These are phyloP conservation scores for Entonaema liquescens DNA, from an alignment of 495 filamentous ascomycete species.

Conservation along the genomic window DNA sequence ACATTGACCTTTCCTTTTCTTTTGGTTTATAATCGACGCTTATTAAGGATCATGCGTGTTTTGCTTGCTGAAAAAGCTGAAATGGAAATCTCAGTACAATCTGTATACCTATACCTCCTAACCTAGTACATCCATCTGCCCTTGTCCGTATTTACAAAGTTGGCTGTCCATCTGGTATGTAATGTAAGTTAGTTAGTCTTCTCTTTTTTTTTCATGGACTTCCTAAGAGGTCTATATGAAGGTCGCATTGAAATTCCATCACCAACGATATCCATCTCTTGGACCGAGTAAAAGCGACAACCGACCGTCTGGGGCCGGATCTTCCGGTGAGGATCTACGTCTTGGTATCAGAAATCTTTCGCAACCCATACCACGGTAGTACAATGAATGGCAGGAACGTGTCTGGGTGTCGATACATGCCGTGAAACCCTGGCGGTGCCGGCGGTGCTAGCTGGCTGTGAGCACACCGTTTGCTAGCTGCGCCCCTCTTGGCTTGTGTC, in stretches of 20 bases:
- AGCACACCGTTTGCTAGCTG: conserved; percentile 32
- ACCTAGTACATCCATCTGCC: not conserved
- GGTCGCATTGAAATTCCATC: not conserved
- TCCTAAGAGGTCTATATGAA: conserved; percentile 11
- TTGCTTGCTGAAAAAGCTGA: not conserved
- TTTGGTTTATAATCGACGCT: conserved; percentile 1
- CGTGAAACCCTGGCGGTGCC: conserved; percentile 28
- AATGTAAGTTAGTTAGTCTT: conserved; percentile 5
- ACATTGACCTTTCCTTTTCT: not conserved
- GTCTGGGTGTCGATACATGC: conserved; percentile 19
- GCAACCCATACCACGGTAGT: conserved; percentile 23
- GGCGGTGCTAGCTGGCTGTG: conserved; percentile 14
- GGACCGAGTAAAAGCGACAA: conserved; percentile 3
- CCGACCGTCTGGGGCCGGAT: conserved; percentile 25
- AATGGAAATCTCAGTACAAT: not conserved
- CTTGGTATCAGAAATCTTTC: conserved; percentile 22
- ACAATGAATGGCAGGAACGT: conserved; percentile 33
- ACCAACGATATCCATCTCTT: not conserved
- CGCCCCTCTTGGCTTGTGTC: conserved; percentile 29
- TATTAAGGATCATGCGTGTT: conserved; percentile 14
- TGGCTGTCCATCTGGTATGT: not conserved
- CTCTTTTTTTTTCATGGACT: conserved; percentile 1
- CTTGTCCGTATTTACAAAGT: not conserved
- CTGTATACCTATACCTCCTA: no score
- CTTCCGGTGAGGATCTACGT: conserved; percentile 33